Conservation (phyloP, 2,329 filamentous ascomycete genomes). For the Aspergillus costaricaensis region DNA sequence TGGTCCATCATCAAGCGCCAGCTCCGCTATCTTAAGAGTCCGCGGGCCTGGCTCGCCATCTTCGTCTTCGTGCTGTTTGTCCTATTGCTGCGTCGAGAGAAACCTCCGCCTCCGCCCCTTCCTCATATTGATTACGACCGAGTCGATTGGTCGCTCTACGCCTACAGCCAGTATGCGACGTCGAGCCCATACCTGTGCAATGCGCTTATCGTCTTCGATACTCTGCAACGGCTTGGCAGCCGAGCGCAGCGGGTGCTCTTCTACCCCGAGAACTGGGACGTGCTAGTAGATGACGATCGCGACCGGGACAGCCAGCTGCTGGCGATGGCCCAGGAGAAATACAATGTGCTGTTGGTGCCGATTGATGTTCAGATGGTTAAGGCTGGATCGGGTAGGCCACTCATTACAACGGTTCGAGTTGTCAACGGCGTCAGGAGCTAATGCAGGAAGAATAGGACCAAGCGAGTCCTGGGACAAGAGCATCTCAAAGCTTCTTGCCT, state of each 20-base stretch:
- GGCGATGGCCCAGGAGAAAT: slow-evolving; percentile 50
- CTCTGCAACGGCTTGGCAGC: slow-evolving; percentile 42
- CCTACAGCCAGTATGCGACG: slow-evolving; percentile 48
- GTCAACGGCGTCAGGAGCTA: background rate
- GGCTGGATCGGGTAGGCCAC: slow-evolving; percentile 28
- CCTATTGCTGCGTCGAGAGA: slow-evolving; percentile 27
- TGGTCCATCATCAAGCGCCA: slow-evolving; percentile 34
- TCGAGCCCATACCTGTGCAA: slow-evolving; percentile 46
- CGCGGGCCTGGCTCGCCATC: slow-evolving; percentile 33
- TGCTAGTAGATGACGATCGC: slow-evolving; percentile 29
- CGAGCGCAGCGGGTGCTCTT: slow-evolving; percentile 44
- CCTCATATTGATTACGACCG: slow-evolving; percentile 34
- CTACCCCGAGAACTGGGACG: slow-evolving; percentile 45
- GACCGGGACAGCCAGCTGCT: slow-evolving; percentile 50
- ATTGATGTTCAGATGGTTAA: slow-evolving; percentile 43
- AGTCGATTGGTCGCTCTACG: slow-evolving; percentile 46
- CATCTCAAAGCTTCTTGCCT: slow-evolving; percentile 69
- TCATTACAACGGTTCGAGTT: background rate
- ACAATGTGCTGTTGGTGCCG: slow-evolving; percentile 54
- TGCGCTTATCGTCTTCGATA: slow-evolving; percentile 45
- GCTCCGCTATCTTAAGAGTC: slow-evolving; percentile 26
- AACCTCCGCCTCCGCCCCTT: slow-evolving; percentile 20
- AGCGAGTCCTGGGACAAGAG: slow-evolving; percentile 62
- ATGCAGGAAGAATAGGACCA: slow-evolving; percentile 19
- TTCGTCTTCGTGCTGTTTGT: slow-evolving; percentile 28